Evolutionary conservation across 1,139 yeast species (phyloP).

Genomic region (Scheffersomyces lignicola): DNA sequence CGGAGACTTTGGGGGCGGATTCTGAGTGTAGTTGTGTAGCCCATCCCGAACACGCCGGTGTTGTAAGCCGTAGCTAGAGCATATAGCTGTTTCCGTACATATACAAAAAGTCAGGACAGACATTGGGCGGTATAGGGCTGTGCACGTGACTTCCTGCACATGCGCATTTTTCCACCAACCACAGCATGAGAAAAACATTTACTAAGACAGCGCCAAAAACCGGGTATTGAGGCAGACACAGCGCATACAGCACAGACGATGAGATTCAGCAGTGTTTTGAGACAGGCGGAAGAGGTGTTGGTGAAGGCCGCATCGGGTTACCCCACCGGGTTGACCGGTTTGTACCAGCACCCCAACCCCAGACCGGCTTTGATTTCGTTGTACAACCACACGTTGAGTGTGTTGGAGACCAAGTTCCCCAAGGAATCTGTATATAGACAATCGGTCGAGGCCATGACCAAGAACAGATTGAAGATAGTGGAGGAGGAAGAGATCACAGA

Average conservation of each 20-base stretch:
- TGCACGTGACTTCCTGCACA: conserved; percentile 9
- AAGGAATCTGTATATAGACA: conserved; percentile 71
- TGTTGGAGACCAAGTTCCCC: conserved; percentile 64
- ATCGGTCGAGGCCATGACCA: conserved; percentile 72
- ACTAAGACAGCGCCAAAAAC: neutral
- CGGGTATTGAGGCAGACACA: neutral
- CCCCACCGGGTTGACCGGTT: conserved; percentile 81
- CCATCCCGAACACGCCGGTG: too few species aligned
- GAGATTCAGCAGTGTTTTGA: conserved; percentile 47
- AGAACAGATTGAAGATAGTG: conserved; percentile 67
- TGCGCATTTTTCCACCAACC: conserved; percentile 14
- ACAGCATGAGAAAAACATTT: conserved; percentile 10
- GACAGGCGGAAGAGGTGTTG: conserved; percentile 59
- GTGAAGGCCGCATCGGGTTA: conserved; percentile 66
- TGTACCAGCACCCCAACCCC: conserved; percentile 80
- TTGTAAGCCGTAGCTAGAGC: too few species aligned
- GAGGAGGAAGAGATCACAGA: conserved; percentile 62
- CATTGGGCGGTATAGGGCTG: neutral
- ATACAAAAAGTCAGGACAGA: too few species aligned
- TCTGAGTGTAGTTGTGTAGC: too few species aligned
- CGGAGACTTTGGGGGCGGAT: too few species aligned
- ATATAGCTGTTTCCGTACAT: too few species aligned
- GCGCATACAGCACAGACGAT: conserved; percentile 16
- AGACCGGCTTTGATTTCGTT: conserved; percentile 74
- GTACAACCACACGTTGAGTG: conserved; percentile 66